Evolutionary conservation across 2,329 filamentous ascomycete genomes (phyloP).

Genomic region (Aureobasidium sp.): DNA sequence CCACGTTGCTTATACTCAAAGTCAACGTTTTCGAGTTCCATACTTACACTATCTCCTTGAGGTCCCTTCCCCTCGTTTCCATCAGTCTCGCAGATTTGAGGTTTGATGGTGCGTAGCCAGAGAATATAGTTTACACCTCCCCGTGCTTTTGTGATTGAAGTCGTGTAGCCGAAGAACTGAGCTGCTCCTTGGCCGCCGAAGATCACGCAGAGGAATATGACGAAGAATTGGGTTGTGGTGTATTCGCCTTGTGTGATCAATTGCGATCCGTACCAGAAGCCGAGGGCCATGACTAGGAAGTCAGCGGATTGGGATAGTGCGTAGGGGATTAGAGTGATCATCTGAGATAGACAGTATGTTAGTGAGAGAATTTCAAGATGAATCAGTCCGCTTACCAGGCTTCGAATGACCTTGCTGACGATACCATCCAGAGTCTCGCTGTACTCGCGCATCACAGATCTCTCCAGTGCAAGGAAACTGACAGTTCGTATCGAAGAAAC

Average conservation of each 20-base stretch:
- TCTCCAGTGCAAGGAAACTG: conserved; percentile 73
- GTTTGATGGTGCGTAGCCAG: conserved; percentile 30
- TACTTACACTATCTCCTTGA: conserved; percentile 24
- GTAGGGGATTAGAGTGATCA: conserved; percentile 66
- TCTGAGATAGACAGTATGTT: conserved; percentile 60
- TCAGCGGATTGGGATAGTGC: conserved; percentile 69
- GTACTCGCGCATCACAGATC: no score
- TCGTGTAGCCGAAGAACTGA: background rate
- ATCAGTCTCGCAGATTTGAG: conserved; percentile 33
- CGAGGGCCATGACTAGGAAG: conserved; percentile 50
- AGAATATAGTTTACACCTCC: conserved; percentile 51
- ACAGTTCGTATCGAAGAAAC: conserved; percentile 38
- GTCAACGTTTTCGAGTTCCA: conserved; percentile 30
- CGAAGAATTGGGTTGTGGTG: conserved; percentile 55
- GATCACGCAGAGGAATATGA: conserved; percentile 71
- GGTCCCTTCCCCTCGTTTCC: conserved; percentile 36
- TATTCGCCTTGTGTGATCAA: conserved; percentile 38
- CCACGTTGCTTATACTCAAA: conserved; percentile 33
- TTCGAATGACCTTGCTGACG: no score
- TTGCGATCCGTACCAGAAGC: conserved; percentile 40
- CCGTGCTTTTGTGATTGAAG: background rate
- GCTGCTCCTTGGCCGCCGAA: conserved; percentile 64
- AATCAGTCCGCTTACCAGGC: no score
- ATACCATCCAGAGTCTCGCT: no score
- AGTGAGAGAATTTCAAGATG: no score